These are phyloP conservation scores for Syzygium oleosum DNA, from an alignment of 345 rosid genomes.

Conservation along the genomic window DNA sequence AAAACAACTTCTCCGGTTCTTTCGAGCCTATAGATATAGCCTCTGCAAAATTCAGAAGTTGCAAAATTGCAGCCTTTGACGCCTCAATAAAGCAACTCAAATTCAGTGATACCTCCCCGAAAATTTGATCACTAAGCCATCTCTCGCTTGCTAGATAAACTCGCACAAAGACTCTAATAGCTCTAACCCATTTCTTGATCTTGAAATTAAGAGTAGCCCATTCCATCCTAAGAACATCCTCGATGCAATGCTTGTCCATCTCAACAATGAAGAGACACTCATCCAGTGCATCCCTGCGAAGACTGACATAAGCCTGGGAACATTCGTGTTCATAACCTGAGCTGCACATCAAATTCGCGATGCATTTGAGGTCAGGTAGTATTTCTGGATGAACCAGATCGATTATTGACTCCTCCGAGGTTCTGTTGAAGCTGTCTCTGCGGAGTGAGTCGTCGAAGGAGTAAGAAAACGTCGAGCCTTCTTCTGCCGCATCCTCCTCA, in stretches of 20 bases:
- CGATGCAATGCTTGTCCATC: slow-evolving; percentile 77
- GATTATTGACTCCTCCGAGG: slow-evolving; percentile 37
- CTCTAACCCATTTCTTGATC: slow-evolving; percentile 85
- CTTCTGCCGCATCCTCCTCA: slow-evolving; percentile 52
- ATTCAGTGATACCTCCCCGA: slow-evolving; percentile 35
- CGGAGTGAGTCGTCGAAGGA: slow-evolving; percentile 44
- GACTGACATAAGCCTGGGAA: slow-evolving; percentile 49
- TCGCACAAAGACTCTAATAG: slow-evolving; percentile 54
- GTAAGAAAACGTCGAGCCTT: slow-evolving; percentile 46
- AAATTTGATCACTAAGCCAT: slow-evolving; percentile 53
- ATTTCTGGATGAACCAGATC: slow-evolving; percentile 65
- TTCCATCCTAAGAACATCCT: slow-evolving; percentile 80
- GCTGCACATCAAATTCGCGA: slow-evolving; percentile 57
- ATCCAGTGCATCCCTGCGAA: slow-evolving; percentile 66
- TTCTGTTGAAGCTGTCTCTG: slow-evolving; percentile 51
- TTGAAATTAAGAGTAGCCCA: slow-evolving; percentile 63
- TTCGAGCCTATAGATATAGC: slow-evolving; percentile 79
- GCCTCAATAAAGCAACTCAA: slow-evolving; percentile 58
- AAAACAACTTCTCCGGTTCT: slow-evolving; percentile 60
- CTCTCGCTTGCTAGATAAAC: slow-evolving; percentile 70
- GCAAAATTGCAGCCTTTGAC: slow-evolving; percentile 66
- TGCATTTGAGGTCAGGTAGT: slow-evolving; percentile 58
- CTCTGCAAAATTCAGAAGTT: slow-evolving; percentile 72
- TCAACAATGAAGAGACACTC: slow-evolving; percentile 67
- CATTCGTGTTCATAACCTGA: slow-evolving; percentile 72